Conservation (phyloP, 106 monocot genomes). For the Phalaenopsis equestris region DNA sequence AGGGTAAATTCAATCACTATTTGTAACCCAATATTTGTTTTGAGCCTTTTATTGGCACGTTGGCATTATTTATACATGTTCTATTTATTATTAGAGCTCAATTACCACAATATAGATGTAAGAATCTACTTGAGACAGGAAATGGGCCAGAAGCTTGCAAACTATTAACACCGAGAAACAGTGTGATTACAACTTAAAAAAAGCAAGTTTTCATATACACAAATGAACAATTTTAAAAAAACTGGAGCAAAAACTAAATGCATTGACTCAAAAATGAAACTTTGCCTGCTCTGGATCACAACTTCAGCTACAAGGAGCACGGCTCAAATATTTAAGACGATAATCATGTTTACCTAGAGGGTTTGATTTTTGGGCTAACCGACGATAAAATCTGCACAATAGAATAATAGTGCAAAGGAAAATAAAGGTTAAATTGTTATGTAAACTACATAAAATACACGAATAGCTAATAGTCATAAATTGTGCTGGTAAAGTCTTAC, state of each 20-base stretch:
- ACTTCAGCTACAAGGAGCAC: background rate
- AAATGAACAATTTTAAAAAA: background rate
- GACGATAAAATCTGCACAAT: constrained; percentile 20
- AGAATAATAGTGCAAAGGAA: background rate
- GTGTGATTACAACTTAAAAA: no score
- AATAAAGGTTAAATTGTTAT: no score
- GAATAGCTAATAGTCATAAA: background rate
- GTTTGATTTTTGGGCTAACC: constrained; percentile 11
- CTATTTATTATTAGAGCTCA: no score
- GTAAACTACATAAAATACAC: background rate
- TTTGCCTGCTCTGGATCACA: background rate
- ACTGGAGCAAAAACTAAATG: background rate
- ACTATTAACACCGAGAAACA: no score
- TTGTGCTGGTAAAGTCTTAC: constrained; percentile 7
- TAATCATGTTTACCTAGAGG: background rate
- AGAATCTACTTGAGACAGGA: no score
- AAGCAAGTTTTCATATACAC: background rate
- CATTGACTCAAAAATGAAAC: no score
- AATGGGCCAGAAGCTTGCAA: no score
- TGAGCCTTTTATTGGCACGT: no score
- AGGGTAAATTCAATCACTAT: no score
- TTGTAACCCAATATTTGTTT: no score
- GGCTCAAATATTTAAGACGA: background rate
- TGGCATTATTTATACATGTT: no score
- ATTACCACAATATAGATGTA: no score